A percentile compares a stretch with the other conserved stretches of the same genome.
Conservation (phyloP, 2,329 filamentous ascomycete species). For the Byssochlamys sp. region DNA sequence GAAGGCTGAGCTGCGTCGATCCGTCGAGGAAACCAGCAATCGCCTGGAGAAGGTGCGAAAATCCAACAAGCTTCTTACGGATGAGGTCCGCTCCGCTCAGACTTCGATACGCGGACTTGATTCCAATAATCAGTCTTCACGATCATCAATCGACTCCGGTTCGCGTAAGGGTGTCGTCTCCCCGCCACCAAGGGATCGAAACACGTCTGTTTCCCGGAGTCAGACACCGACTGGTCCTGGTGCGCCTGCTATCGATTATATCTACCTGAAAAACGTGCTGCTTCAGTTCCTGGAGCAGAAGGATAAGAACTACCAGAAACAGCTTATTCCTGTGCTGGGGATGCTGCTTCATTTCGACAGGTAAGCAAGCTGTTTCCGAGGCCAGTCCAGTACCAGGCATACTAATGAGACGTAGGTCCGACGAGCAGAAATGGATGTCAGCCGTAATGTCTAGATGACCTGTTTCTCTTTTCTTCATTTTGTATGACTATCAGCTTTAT, state of each 20-base stretch:
- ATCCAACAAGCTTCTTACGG: conserved; percentile 51
- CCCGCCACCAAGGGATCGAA: conserved; percentile 33
- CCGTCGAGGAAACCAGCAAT: conserved; percentile 67
- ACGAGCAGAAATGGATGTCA: conserved; percentile 79
- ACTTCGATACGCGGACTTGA: conserved; percentile 28
- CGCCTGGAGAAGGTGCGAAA: conserved; percentile 73
- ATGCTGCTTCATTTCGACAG: conserved; percentile 59
- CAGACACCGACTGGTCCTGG: conserved; percentile 28
- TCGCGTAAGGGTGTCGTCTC: conserved; percentile 38
- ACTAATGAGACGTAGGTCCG: conserved; percentile 41
- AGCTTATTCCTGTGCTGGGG: conserved; percentile 55
- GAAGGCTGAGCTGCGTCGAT: conserved; percentile 61
- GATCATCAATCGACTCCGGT: conserved; percentile 51
- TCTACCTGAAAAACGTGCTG: conserved; percentile 58
- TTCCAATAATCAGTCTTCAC: conserved; percentile 43
- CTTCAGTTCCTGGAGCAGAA: conserved; percentile 58
- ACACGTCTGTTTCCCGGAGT: conserved; percentile 22
- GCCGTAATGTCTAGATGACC: conserved; percentile 51
- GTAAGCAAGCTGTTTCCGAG: conserved; percentile 28
- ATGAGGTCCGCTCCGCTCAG: conserved; percentile 47
- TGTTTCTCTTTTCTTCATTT: background rate
- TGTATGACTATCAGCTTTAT: background rate
- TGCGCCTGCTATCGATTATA: conserved; percentile 43
- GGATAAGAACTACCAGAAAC: conserved; percentile 59
- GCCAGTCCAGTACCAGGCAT: background rate